A percentile compares a stretch with the other conserved stretches of the same genome.
Conservation (phyloP, 495 filamentous ascomycete genomes). For the Tuber microsphaerosporum region DNA sequence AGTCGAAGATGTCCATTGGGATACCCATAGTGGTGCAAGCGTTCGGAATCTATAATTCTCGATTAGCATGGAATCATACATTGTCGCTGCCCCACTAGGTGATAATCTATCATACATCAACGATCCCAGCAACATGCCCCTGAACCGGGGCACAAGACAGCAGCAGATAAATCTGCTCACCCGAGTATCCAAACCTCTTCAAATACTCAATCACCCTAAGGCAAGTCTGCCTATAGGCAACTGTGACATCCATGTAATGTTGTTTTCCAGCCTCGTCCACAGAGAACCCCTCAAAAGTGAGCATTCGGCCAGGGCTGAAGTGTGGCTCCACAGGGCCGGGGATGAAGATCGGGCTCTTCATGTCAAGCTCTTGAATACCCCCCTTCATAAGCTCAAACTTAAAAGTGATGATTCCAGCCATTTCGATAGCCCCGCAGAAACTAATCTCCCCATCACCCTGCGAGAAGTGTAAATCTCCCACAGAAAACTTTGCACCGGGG, state of each 20-base stretch:
- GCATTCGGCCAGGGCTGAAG: slow-evolving; percentile 74
- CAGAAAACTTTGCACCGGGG: slow-evolving; percentile 80
- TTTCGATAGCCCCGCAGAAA: slow-evolving; percentile 95
- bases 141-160: slow-evolving; percentile 85
- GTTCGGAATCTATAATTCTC: slow-evolving; percentile 48
- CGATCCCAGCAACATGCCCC: slow-evolving; percentile 88
- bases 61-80: slow-evolving; percentile 6
- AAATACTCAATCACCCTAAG: slow-evolving; percentile 82
- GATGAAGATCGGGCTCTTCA: slow-evolving; percentile 82
- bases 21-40: slow-evolving; percentile 85
- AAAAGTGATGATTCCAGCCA: slow-evolving; percentile 87
- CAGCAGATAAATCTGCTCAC: slow-evolving; percentile 84
- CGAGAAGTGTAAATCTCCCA: slow-evolving; percentile 86
- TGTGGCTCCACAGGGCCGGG: slow-evolving; percentile 89
- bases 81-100: background rate
- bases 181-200: slow-evolving; percentile 63
- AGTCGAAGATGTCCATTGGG: slow-evolving; percentile 94
- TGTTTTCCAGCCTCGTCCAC: slow-evolving; percentile 90
- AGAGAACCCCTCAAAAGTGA: slow-evolving; percentile 92
- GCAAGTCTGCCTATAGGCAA: slow-evolving; percentile 83
- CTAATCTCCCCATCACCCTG: slow-evolving; percentile 91
- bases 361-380: slow-evolving; percentile 65
- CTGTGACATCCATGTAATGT: slow-evolving; percentile 85
- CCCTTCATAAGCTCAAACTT: slow-evolving; percentile 85
- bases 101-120: slow-evolving; percentile 61